Evolutionary conservation across 345 rosid species (phyloP).

Genomic region (Gossypium longicalyx): DNA sequence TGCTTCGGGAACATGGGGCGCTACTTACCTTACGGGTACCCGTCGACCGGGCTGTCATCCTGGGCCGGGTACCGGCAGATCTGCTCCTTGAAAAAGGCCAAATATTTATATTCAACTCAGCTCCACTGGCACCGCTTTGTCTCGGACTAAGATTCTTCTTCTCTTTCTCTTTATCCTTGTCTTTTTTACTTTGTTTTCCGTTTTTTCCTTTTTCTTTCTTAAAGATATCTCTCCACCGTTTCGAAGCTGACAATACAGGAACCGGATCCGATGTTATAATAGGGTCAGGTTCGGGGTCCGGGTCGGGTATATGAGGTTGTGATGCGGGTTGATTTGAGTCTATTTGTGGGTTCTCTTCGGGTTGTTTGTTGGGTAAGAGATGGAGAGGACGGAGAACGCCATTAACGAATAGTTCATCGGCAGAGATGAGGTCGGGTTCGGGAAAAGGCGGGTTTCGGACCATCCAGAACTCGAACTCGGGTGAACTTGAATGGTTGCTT

Average conservation of each 20-base stretch:
- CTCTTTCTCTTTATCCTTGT: constrained; percentile 19
- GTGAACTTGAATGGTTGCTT: constrained; percentile 30
- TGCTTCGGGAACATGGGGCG: constrained; percentile 77
- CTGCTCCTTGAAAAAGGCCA: constrained; percentile 88
- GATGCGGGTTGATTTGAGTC: constrained; percentile 18
- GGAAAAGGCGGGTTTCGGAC: constrained; percentile 35
- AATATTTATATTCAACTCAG: constrained; percentile 67
- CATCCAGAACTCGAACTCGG: constrained; percentile 59
- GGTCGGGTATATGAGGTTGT: constrained; percentile 11
- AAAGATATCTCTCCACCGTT: constrained; percentile 65
- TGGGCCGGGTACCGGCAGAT: constrained; percentile 70
- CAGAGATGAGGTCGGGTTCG: constrained; percentile 32
- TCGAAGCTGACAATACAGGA: constrained; percentile 33
- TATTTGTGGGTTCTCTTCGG: constrained; percentile 6
- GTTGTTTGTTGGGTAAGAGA: constrained; percentile 20
- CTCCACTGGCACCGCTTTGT: constrained; percentile 22
- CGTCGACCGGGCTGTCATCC: constrained; percentile 14
- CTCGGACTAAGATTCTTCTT: constrained; percentile 24
- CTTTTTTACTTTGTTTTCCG: constrained; percentile 17
- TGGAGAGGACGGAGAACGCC: constrained; percentile 55
- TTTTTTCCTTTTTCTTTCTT: constrained; percentile 42
- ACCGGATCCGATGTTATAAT: constrained; percentile 17
- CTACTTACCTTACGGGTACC: constrained; percentile 57
- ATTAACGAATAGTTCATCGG: constrained; percentile 43
- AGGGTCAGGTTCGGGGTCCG: constrained; percentile 8